Conservation (phyloP, 1,284 basidiomycete genomes). For the Cryptococcus maquisensis region DNA sequence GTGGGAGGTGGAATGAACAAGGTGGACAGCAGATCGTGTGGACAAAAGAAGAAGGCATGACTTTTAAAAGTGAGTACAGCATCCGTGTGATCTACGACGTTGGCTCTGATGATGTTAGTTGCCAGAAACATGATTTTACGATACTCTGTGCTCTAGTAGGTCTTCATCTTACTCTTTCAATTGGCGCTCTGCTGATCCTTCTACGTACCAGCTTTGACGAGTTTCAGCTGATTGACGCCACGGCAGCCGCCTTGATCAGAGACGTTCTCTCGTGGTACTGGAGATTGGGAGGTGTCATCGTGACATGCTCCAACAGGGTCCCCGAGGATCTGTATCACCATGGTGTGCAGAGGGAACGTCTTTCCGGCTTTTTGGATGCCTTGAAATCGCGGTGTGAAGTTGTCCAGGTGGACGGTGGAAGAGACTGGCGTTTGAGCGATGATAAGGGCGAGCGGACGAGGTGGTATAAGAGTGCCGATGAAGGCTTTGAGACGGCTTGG, state of each 20-base stretch:
- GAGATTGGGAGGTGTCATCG: constrained; percentile 67
- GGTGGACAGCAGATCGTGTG: constrained; percentile 22
- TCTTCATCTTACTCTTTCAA: constrained; percentile 12
- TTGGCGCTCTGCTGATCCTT: neutral
- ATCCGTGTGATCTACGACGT: neutral
- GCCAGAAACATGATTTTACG: constrained; percentile 46
- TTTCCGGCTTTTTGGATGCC: constrained; percentile 62
- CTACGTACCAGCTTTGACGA: constrained; percentile 57
- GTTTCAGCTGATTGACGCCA: constrained; percentile 66
- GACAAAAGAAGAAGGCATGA: constrained; percentile 43
- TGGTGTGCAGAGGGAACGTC: constrained; percentile 62
- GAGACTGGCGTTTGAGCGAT: constrained; percentile 49
- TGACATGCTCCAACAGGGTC: constrained; percentile 58
- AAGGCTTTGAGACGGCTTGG: constrained; percentile 43
- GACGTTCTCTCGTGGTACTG: constrained; percentile 70
- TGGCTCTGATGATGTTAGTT: constrained; percentile 24
- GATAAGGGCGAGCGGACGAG: constrained; percentile 26
- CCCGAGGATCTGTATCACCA: constrained; percentile 67
- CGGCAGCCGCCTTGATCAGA: constrained; percentile 62
- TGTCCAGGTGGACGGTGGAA: constrained; percentile 54
- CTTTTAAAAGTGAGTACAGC: constrained; percentile 42
- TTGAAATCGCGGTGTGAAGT: constrained; percentile 62
- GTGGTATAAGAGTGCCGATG: constrained; percentile 24
- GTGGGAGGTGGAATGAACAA: constrained; percentile 46
- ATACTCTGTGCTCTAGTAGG: constrained; percentile 50